Conservation (phyloP, 306 rosid genomes). For the Glycine tomentella region DNA sequence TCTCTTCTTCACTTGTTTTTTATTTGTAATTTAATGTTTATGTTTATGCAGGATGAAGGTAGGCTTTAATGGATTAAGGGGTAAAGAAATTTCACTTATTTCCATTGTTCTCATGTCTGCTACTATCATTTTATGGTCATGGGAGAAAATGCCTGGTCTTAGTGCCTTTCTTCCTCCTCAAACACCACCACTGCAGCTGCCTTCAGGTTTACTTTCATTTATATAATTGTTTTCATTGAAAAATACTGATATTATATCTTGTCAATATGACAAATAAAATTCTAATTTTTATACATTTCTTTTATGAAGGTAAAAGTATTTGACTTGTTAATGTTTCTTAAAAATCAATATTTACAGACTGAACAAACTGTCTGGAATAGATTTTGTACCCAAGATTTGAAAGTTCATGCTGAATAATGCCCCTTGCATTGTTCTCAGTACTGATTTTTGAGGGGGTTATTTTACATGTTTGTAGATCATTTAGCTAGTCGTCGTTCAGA, state of each 20-base stretch:
- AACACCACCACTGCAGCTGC: slow-evolving; percentile 57
- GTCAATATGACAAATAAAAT: neutral
- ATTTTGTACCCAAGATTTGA: slow-evolving; percentile 34
- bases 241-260: slow-evolving; percentile 20
- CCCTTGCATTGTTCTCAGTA: slow-evolving; percentile 36
- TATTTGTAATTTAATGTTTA: slow-evolving; percentile 30
- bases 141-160: slow-evolving; percentile 84
- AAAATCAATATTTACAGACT: slow-evolving; percentile 2
- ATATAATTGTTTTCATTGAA: neutral
- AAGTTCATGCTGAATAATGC: slow-evolving; percentile 24
- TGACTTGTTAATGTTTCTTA: slow-evolving; percentile 8
- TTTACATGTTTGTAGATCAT: slow-evolving; percentile 52
- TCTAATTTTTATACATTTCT: neutral
- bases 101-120: slow-evolving; percentile 74
- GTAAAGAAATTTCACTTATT: slow-evolving; percentile 75
- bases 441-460: neutral
- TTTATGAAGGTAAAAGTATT: slow-evolving; percentile 25
- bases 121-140: slow-evolving; percentile 73
- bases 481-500: slow-evolving; percentile 37
- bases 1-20: neutral
- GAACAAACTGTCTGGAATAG: slow-evolving; percentile 7
- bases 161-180: slow-evolving; percentile 62
- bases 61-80: slow-evolving; percentile 71
- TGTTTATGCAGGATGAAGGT: slow-evolving; percentile 77
- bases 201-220: slow-evolving; percentile 64